Conservation (phyloP, 192 early-diverging fungal genomes). For the Radiomyces spectabilis region DNA sequence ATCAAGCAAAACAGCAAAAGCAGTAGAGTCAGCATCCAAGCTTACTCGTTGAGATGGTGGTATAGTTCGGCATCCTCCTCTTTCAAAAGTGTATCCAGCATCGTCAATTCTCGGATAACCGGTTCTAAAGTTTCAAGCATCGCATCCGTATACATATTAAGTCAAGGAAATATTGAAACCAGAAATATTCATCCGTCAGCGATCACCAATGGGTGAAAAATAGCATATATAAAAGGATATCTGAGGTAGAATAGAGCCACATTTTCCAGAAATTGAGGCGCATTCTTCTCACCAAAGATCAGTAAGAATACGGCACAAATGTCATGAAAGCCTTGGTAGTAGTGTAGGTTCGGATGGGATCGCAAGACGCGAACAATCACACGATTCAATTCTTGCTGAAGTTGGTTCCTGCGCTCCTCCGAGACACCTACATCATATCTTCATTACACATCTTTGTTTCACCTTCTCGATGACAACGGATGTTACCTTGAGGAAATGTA, state of each 20-base stretch:
- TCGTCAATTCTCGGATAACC: constrained; percentile 33
- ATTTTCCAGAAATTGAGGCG: constrained; percentile 30
- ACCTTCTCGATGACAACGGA: neutral
- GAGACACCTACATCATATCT: constrained; percentile 8
- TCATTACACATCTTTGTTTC: neutral
- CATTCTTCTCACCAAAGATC: constrained; percentile 30
- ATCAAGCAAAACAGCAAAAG: neutral
- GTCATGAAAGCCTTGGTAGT: constrained; percentile 57
- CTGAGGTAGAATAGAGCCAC: constrained; percentile 46
- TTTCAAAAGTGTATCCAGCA: constrained; percentile 30
- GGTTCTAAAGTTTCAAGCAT: constrained; percentile 43
- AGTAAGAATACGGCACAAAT: constrained; percentile 38
- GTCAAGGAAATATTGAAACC: neutral
- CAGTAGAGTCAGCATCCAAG: neutral
- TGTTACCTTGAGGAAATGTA: constrained; percentile 25
- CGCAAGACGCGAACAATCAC: constrained; percentile 42
- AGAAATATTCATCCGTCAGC: neutral
- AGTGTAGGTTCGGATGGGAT: constrained; percentile 36
- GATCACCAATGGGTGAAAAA: too few species aligned
- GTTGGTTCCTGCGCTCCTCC: constrained; percentile 25
- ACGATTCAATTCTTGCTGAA: constrained; percentile 36
- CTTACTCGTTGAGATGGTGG: constrained; percentile 36
- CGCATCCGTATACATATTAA: constrained; percentile 29
- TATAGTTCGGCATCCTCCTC: constrained; percentile 36
- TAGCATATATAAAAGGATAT: constrained; percentile 34